Base-by-base conservation (phyloP, 2,329 filamentous ascomycete species). In the Beauveria sp. region DNA sequence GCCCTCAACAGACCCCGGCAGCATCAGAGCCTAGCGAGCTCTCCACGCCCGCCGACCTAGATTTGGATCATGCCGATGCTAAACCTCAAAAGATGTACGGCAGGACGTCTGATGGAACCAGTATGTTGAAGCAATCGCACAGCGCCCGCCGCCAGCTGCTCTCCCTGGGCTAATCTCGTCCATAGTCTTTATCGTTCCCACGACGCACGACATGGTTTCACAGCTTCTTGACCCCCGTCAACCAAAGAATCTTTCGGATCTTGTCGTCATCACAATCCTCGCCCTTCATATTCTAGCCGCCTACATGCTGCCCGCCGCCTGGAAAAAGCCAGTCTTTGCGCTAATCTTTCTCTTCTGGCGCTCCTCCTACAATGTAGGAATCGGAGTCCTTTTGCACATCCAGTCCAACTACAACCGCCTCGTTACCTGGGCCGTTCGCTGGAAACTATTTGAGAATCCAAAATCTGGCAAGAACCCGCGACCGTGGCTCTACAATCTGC, bases 141-240 rank as follows among this genome's bases (percentile, higher is more conserved):
- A 52, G 62, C 40, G 59, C 55, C n/a, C 37, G 9, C 37, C 18
- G 24, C 51, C 51, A 28, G 28, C 30, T 63, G 56, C 26, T 44
- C 24, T 40, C 57, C 9, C 41, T 52, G 64, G 56, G 62, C 63
- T 59, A 62, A 62, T 59, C 7, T 22, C 8, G 22, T 48, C 44
- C 66, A 53, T 70, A 97, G 94, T 96, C 69, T 99, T 99, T 72
- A 89, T 91, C 62, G 94, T 99, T 59, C 94, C 94, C 53, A 88
- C 91, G 64, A 99, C 94, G 61, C 92, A 97, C 80, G 94, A 99
- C 77, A 97, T 99, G 94, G 93, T 99, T 68, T 96, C 93, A 56
- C 94, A 97, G 77, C 84, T 99, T 60, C 85, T 99, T 68, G 94
- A 96, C 69, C 94, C 94, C 56, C 90, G 89, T 66, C 89, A 97